Conservation (phyloP, 495 filamentous ascomycete genomes). For the Corynascus novoguineensis region DNA sequence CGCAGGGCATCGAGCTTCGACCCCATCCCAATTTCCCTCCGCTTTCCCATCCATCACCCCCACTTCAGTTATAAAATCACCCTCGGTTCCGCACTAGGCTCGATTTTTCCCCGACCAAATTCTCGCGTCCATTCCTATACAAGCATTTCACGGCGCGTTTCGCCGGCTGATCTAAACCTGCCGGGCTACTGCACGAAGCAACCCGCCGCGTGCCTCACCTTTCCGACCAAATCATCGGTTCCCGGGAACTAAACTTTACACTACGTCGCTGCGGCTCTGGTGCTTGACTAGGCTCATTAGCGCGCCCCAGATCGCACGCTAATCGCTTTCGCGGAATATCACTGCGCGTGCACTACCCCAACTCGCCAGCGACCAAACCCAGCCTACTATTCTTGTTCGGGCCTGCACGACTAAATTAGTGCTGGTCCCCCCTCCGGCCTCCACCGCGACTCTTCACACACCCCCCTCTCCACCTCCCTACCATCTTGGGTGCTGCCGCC, state of each 20-base stretch:
- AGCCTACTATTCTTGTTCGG: neutral
- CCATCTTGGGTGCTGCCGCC: neutral
- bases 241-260: conserved; percentile 11
- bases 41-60: conserved; percentile 1
- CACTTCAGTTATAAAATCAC: conserved; percentile 30
- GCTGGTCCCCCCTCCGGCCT: neutral
- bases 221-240: neutral
- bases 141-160: neutral
- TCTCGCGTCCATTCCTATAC: conserved; percentile 2
- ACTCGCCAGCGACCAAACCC: neutral
- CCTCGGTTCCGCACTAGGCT: conserved; percentile 32
- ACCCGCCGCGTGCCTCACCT: neutral
- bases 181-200: conserved; percentile 5
- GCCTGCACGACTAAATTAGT: conserved; percentile 9
- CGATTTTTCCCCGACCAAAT: conserved; percentile 29
- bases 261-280: conserved; percentile 14
- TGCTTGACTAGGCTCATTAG: conserved; percentile 4
- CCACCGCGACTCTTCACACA: no score
- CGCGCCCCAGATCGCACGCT: conserved; percentile 11
- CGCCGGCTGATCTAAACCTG: neutral
- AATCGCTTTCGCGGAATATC: conserved; percentile 1
- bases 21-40: conserved; percentile 23
- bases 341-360: conserved; percentile 5
- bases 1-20: neutral
- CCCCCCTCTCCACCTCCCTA: neutral